Conservation (phyloP, 495 filamentous ascomycete genomes). For the Schizothecium vesticola region DNA sequence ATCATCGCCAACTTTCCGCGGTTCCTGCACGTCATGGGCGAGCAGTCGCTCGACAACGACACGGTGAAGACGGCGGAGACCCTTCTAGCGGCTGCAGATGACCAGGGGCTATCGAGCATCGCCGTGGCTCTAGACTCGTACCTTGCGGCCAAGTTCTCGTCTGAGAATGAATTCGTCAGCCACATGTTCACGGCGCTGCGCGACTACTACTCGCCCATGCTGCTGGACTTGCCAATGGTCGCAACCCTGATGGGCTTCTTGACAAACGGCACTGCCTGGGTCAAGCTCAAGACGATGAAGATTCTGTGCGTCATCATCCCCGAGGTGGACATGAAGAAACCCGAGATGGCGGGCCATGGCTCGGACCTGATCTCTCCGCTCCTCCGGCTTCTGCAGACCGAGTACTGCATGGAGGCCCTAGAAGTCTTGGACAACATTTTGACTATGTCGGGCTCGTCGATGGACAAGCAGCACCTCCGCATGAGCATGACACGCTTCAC, state of each 20-base stretch:
- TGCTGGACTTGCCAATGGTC: constrained; percentile 73
- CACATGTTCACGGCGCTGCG: constrained; percentile 72
- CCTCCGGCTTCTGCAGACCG: constrained; percentile 82
- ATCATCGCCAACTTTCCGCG: constrained; percentile 85
- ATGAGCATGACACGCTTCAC: constrained; percentile 92
- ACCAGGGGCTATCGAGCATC: constrained; percentile 55
- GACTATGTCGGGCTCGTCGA: constrained; percentile 84
- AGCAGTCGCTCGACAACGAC: constrained; percentile 47
- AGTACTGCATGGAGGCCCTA: constrained; percentile 86
- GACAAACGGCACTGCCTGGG: constrained; percentile 81
- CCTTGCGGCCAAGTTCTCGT: constrained; percentile 61
- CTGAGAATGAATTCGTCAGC: constrained; percentile 68
- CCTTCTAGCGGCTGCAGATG: constrained; percentile 66
- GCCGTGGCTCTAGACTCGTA: constrained; percentile 62
- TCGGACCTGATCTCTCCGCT: constrained; percentile 94
- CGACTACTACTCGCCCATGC: constrained; percentile 68
- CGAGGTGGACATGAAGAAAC: constrained; percentile 87
- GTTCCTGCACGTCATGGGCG: constrained; percentile 76
- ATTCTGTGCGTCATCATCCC: constrained; percentile 81
- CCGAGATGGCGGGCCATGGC: constrained; percentile 83
- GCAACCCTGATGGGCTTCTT: constrained; percentile 89
- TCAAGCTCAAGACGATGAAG: constrained; percentile 87
- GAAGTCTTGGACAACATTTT: constrained; percentile 91
- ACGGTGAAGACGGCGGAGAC: constrained; percentile 59
- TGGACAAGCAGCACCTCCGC: constrained; percentile 87